Evolutionary conservation across 768 basidiomycete genomes (phyloP), one percentile per base, ranked within the genome.

Genomic region (Termitomyces sp.): DNA sequence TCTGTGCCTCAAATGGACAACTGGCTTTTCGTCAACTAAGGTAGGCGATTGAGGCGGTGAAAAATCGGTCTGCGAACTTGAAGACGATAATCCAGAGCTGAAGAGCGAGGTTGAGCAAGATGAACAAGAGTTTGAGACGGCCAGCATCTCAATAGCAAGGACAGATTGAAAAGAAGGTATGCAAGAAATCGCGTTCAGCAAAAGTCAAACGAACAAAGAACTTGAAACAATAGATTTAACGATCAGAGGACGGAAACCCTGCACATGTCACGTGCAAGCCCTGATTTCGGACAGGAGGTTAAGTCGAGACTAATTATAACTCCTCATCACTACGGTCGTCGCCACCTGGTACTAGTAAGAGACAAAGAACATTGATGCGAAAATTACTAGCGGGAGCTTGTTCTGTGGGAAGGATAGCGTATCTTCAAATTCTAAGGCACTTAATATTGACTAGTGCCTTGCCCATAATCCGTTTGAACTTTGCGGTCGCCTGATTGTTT

Each of bases 11-110:
- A 12, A 8, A 6, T 28, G 12, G 10, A 39, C 24, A 4, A 29
- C 28, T 47, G 37, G 15, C 45, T 55, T 42, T 18, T 10, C 22
- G 20, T 24, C 28, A 16, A 41, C 28, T 5, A 10, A 15, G 33
- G 36, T 8, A 24, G 63, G 61, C 26, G 60, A 60, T 51, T 51
- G 56, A 29, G 55, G 59, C 28, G 57, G 61, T 9, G 64, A 62
- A 33, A 31, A 46, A 49, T 65, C 64, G 9, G 64, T 59, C 28
- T 61, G 61, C 13, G 63, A 62, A 45, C 61, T 59, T 22, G 59
- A 64, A 18, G 54, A 54, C 28, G 57, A 58, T 13, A 50, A 31
- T 31, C 37, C 61, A 22, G 54, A 53, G 28, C 62, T 58, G 28
- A 57, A 62, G 15, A 60, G 33, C 18, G 63, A 64, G 15, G 34